Percentiles rank a stretch among this genome's conserved stretches.
These are phyloP conservation scores for Polyplosphaeria fusca DNA, from an alignment of 495 filamentous ascomycete species.

Conservation along the genomic window DNA sequence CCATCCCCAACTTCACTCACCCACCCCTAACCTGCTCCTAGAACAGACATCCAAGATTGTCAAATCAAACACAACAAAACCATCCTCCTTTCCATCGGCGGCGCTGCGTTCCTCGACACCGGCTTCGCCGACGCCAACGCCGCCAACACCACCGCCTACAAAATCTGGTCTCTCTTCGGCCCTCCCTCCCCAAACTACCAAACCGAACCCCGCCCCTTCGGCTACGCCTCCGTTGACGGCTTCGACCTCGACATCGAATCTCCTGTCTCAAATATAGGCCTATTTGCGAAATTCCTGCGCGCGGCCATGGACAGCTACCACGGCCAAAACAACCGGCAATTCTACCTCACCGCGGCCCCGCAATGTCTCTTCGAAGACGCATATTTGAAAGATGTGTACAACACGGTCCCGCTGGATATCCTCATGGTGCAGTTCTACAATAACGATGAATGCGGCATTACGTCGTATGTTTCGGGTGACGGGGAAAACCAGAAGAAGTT, in stretches of 20 bases:
- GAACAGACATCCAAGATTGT: constrained; percentile 35
- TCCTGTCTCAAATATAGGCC: constrained; percentile 8
- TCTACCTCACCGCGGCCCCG: constrained; percentile 25
- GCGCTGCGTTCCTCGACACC: constrained; percentile 17
- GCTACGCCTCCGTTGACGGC: constrained; percentile 22
- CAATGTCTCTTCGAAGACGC: constrained; percentile 23
- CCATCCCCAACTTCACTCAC: background rate
- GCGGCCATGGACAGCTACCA: constrained; percentile 10
- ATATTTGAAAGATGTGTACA: constrained; percentile 19
- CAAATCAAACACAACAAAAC: constrained; percentile 25
- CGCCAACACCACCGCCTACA: constrained; percentile 17
- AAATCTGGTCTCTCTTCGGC: constrained; percentile 27
- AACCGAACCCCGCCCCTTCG: constrained; percentile 20
- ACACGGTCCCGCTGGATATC: constrained; percentile 9
- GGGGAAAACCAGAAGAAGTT: background rate
- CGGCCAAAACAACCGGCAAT: background rate
- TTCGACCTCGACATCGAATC: constrained; percentile 33
- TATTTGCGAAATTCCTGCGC: constrained; percentile 22
- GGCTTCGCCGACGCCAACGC: constrained; percentile 12
- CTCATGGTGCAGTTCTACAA: constrained; percentile 31
- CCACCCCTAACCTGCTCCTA: background rate
- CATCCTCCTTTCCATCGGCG: constrained; percentile 30
- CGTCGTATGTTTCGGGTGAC: background rate
- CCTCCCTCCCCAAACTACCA: constrained; percentile 9
- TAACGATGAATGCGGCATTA: constrained; percentile 57